Base-by-base conservation (phyloP, 116 monocot species). In the Posidonia oceanica region DNA sequence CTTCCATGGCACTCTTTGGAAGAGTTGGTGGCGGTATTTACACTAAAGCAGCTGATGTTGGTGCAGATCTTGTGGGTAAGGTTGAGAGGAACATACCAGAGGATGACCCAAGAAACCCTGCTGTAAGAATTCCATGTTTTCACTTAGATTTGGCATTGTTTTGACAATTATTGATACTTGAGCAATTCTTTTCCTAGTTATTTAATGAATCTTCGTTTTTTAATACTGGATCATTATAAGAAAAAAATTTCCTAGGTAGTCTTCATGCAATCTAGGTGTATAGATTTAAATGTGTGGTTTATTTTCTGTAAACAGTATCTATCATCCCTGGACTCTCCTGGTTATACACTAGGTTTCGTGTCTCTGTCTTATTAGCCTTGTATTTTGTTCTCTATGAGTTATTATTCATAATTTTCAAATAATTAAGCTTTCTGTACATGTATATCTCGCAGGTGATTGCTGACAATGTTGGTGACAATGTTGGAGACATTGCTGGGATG, bases 401-500 rank as follows among this genome's bases (percentile, higher is more conserved):
- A 5, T 61, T 22, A 29, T 22, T 60, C 60, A 60, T 23, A 22
- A 22, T 10, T 20, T 60, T 59, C 29, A 42, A 42, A 7, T 48
- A 7, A 48, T 0, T 48, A 48, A 7, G 21, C 7, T 61, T 22
- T 29, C 14, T 36, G 29, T 29, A 29, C 22, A 61, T 14, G 12
- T 44, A 21, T 18, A 36, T 17, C 8, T 59, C 39, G 18, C 72
- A 81, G 81, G 81, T 81, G 73, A 81, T 81, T 66, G 71, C 85
- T 62, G 81, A 69, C 48, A 75, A 75, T 56, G 75, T 75, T 64
- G 75, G 75, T 48, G 84, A 81, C 54, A 85, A 81, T 63, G 85
- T 84, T 48, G 84, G 84, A 10, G 84, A 84, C 66, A 84, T 84
- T 77, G 84, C 84, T 56, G 85, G 85, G 17, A 85, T 85, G 81